phyloP scores from a whole-genome alignment of 192 early-diverging fungal species.

The Backusella parvicylindrica region DNA sequence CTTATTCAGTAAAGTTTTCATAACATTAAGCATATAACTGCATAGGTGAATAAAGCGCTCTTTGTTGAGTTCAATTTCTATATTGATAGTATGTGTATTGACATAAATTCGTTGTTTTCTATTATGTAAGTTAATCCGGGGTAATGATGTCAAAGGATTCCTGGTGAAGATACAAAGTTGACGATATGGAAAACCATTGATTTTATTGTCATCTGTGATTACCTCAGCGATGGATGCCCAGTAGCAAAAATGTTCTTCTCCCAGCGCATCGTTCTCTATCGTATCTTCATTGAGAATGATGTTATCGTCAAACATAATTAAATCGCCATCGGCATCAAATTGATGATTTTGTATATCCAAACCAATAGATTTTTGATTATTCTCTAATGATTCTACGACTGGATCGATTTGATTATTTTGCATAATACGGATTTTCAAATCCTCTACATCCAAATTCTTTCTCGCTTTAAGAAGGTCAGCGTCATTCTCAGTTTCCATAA shows the following conservation, averaged over 20 bases:
- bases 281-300: neutral
- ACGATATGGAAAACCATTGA: conserved; percentile 32
- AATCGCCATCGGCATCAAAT: neutral
- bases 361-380: neutral
- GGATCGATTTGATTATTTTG: neutral
- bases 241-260: neutral
- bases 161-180: conserved; percentile 41
- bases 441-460: neutral
- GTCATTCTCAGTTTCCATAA: neutral
- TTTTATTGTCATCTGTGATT: neutral
- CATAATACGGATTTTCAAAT: neutral
- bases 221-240: conserved; percentile 30
- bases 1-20: conserved; percentile 43
- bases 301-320: neutral
- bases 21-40: conserved; percentile 49
- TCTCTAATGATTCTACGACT: neutral
- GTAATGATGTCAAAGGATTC: conserved; percentile 31
- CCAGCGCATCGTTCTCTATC: neutral
- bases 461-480: neutral
- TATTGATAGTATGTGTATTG: conserved; percentile 6
- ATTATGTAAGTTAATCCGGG: conserved; percentile 27
- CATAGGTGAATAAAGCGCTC: conserved; percentile 39
- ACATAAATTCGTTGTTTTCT: conserved; percentile 14
- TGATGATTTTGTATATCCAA: neutral
- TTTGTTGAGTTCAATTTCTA: conserved; percentile 17